These are phyloP conservation scores for Aspergillus sp. DNA, from an alignment of 2,329 filamentous ascomycete genomes.

Conservation along the genomic window DNA sequence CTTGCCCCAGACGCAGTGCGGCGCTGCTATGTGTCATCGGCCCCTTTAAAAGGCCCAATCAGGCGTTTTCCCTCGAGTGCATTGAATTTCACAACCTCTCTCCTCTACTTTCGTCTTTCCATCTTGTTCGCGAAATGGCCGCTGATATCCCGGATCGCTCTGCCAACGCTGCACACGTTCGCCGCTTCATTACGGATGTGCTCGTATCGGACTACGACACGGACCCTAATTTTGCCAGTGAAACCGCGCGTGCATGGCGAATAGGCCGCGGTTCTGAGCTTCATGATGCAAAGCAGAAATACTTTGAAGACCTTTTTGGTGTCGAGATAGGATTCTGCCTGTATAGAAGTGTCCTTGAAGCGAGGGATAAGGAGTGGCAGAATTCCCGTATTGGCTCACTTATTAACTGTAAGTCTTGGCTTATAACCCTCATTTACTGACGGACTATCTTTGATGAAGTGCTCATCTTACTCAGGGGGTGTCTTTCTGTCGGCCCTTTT, in stretches of 20 bases:
- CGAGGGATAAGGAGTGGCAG: not conserved
- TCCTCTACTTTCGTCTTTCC: too few relatives aligned
- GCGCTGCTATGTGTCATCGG: too few relatives aligned
- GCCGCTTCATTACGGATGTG: not conserved
- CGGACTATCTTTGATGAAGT: too few relatives aligned
- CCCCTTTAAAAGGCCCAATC: too few relatives aligned
- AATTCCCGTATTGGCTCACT: not conserved
- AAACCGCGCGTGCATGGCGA: not conserved
- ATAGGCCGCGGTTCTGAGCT: not conserved
- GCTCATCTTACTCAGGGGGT: too few relatives aligned
- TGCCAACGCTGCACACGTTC: not conserved
- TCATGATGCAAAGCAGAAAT: not conserved
- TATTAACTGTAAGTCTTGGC: too few relatives aligned
- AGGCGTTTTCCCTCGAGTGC: too few relatives aligned
- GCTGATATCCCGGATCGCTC: not conserved
- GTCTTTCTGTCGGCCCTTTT: too few relatives aligned
- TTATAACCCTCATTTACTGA: too few relatives aligned
- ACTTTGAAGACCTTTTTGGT: not conserved
- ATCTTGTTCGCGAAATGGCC: too few relatives aligned
- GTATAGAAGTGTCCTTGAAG: not conserved
- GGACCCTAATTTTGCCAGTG: not conserved
- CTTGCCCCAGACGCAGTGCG: too few relatives aligned
- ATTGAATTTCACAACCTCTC: too few relatives aligned
- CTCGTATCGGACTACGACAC: not conserved
- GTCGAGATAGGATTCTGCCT: constrained; percentile 4